Percentiles rank a stretch among this genome's conserved stretches.
These are phyloP conservation scores for Colletotrichum magnum DNA, from an alignment of 2,329 filamentous ascomycete genomes.

Conservation along the genomic window DNA sequence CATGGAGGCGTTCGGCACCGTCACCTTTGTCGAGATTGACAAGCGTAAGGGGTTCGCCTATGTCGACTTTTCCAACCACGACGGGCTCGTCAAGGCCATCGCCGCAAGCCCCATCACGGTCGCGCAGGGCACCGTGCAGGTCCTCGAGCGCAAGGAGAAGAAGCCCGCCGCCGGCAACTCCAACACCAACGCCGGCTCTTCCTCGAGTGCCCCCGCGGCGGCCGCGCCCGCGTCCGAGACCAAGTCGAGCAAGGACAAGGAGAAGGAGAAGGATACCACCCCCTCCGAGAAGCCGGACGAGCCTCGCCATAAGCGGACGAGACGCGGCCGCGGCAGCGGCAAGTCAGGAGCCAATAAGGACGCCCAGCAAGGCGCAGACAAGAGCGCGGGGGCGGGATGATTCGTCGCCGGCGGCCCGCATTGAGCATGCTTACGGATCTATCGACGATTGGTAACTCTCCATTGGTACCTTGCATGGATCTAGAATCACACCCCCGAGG, in stretches of 20 bases:
- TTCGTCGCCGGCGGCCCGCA: background rate
- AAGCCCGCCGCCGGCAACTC: slow-evolving; percentile 49
- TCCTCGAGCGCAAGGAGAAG: slow-evolving; percentile 84
- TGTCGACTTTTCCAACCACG: slow-evolving; percentile 85
- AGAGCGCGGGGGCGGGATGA: slow-evolving; percentile 39
- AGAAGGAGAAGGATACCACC: slow-evolving; percentile 25
- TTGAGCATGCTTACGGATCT: background rate
- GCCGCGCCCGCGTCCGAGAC: slow-evolving; percentile 17
- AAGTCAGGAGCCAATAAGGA: slow-evolving; percentile 39
- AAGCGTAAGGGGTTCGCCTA: slow-evolving; percentile 96
- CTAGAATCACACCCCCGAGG: background rate
- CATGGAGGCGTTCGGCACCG: slow-evolving; percentile 79
- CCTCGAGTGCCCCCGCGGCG: slow-evolving; percentile 26
- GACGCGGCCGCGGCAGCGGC: slow-evolving; percentile 45
- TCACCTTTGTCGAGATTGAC: slow-evolving; percentile 90
- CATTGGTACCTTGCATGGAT: slow-evolving; percentile 24
- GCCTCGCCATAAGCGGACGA: slow-evolving; percentile 42
- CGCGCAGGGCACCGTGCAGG: slow-evolving; percentile 87
- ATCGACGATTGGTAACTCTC: background rate
- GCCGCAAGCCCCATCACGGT: slow-evolving; percentile 85
- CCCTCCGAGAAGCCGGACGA: slow-evolving; percentile 44
- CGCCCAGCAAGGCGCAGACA: slow-evolving; percentile 26
- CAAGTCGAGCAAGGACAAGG: slow-evolving; percentile 7
- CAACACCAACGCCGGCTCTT: slow-evolving; percentile 16
- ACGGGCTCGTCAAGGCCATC: slow-evolving; percentile 82